Conservation (phyloP, 2,329 filamentous ascomycete species). For the Colletotrichum acutatum region DNA sequence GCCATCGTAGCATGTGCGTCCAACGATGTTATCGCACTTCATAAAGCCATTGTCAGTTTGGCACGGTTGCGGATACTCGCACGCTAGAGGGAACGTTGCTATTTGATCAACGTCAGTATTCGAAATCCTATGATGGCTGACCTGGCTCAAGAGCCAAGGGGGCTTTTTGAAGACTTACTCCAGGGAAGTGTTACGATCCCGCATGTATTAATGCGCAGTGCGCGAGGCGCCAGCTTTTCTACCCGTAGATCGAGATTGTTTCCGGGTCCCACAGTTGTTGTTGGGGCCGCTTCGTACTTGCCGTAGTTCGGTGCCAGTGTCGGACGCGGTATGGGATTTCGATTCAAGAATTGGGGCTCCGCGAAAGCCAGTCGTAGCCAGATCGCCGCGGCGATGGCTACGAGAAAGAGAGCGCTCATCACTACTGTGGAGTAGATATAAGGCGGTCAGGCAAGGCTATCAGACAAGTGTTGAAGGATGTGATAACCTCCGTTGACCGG, state of each 20-base stretch:
- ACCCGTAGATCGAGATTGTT: neutral
- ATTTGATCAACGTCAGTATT: neutral
- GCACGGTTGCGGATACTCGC: neutral
- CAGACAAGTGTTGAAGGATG: neutral
- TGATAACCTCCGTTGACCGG: neutral
- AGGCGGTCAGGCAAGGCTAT: neutral
- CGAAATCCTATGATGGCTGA: too few relatives aligned
- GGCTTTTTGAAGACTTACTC: neutral
- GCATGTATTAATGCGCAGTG: neutral
- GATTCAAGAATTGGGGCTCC: neutral
- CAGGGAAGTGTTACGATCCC: neutral
- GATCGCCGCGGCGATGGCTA: neutral
- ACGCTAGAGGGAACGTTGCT: neutral
- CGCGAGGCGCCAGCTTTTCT: neutral
- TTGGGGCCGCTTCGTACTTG: neutral
- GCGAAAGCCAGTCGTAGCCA: neutral
- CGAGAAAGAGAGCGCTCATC: neutral
- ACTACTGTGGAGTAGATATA: neutral
- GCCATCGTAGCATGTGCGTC: neutral
- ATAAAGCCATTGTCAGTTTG: neutral
- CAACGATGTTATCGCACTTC: neutral
- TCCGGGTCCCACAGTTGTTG: neutral
- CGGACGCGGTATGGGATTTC: neutral
- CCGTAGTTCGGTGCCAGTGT: neutral
- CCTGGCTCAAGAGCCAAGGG: too few relatives aligned